Base-by-base conservation (phyloP, 2,329 filamentous ascomycete species). In the Ophiostoma novo-ulmi region DNA sequence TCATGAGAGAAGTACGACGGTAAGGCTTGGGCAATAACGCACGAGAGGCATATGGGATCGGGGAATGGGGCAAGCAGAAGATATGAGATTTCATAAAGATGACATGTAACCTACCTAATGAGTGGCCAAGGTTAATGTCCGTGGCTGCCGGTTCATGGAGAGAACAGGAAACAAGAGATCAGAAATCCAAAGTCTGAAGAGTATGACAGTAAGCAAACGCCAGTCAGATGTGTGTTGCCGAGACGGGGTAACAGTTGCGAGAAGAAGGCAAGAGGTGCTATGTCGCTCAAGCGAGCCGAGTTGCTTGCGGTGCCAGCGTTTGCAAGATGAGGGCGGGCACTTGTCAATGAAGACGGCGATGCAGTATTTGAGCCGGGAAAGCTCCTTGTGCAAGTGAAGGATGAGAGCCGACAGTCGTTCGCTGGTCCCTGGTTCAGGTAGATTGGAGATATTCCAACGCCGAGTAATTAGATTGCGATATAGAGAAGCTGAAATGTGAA, bases 51-150 rank as follows among this genome's bases (percentile, higher is more conserved):
- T 58, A 65, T 39, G 36, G 35, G 31, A 4, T 65, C 14, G 35
- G 61, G n/a, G 20, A 7, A 39, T 22, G 36, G 26, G 52, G 52
- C 52, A 11, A 22, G 63, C 20, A 39, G 63, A 41, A 20, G 61
- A 64, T 64, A 20, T 65, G 36, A 65, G 63, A 65, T 65, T 14
- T 65, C 63, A 65, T 65, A 41, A 39, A 39, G 36, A 39, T 22
- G 20, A 10, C 63, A 41, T 65, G n/a, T 22, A 26, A 31, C 63
- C 22, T 65, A 65, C 63, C 63, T 41, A 20, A 39, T n/a, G n/a
- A 22, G 36, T 11, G 38, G 36, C 36, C 14, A n/a, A 38, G 11
- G 61, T 10, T 7, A 38, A 63, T 8, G 61, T 35, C 35, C 5
- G 61, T 22, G 35, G 61, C 35, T 64, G 61, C 20, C 61, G 20